Evolutionary conservation across 495 filamentous ascomycete genomes (phyloP).

Genomic region (Cairneyella variabilis): DNA sequence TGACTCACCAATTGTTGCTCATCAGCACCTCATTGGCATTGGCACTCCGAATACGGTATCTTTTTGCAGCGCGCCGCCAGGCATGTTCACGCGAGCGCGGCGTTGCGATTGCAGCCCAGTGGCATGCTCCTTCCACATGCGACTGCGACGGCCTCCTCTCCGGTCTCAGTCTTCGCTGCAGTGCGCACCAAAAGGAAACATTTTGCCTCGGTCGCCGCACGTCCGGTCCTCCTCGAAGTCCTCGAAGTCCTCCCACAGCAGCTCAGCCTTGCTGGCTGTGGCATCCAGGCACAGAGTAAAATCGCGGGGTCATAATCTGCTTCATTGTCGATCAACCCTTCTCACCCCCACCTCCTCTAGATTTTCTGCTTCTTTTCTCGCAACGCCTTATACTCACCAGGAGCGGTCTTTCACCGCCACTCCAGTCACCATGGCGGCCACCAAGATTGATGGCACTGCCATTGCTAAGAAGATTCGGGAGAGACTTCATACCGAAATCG

Average conservation of each 20-base stretch:
- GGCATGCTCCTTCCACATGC: neutral
- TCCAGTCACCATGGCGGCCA: constrained; percentile 65
- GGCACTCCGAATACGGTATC: neutral
- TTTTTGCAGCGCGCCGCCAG: neutral
- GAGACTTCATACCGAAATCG: constrained; percentile 72
- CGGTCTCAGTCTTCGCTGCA: neutral
- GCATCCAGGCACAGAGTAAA: constrained; percentile 8
- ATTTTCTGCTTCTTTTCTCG: neutral
- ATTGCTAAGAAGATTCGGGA: constrained; percentile 88
- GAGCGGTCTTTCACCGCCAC: constrained; percentile 40
- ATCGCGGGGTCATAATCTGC: constrained; percentile 23
- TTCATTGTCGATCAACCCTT: constrained; percentile 5
- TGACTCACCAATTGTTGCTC: neutral
- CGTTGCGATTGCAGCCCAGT: neutral
- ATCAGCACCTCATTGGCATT: neutral
- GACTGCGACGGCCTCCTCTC: neutral
- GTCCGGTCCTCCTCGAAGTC: constrained; percentile 1
- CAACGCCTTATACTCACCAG: neutral
- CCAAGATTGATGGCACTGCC: constrained; percentile 92
- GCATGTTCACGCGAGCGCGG: constrained; percentile 4
- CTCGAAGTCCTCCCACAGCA: neutral
- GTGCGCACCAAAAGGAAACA: neutral
- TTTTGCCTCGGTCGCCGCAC: constrained; percentile 13
- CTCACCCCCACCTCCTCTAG: constrained; percentile 10
- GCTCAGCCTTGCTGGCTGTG: constrained; percentile 11